Evolutionary conservation across 352 stramenopile genomes (phyloP), one percentile per base, ranked within the genome.

Genomic region (Phytophthora litchii): DNA sequence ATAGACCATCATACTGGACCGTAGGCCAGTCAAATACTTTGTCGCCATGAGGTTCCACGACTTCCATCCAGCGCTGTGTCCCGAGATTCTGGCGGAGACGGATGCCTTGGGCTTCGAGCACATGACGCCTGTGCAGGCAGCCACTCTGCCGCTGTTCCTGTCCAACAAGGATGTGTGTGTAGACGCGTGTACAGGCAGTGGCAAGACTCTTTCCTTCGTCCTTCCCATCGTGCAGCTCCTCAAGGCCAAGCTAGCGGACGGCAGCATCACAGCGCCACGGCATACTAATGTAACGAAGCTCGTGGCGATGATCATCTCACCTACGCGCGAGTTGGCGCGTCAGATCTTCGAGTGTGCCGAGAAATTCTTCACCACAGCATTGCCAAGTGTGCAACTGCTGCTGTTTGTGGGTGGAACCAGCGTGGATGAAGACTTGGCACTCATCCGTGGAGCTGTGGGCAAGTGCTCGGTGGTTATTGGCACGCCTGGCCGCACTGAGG

Each of bases 131-230:
- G 93, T 98, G 29, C 94, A 98, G 72, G 78, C 85, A 2, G 87
- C 93, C 3, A 73, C 67, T 16, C 80, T 98, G 32, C 95, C 95
- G 55, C 84, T 97, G 8, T 98, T 98, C 51, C 63, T 98, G 23
- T 85, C 76, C 21, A 94, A 98, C 76, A 98, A 98, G 57, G 92
- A 97, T 59, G 92, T 98, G 27, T 96, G 86, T 36, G 94, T 98
- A 20, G 88, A 98, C 63, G 95, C 95, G n/a, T 95, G 86, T 58
- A 99, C 96, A 20, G 95, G 95, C 31, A 97, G 83, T 12, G 95
- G 95, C 50, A 99, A 98, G 78, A 98, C 96, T 31, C 71, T 98
- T 21, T 85, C 96, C 31, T 99, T 98, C 70, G 84, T 98, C 49
- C 64, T 98, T 56, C 94, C 95, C n/a, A 85, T 97, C 32, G 80